Evolutionary conservation across 2,329 filamentous ascomycete species (phyloP), one percentile per base, ranked within the genome.

Genomic region (Clonostachys byssicola): DNA sequence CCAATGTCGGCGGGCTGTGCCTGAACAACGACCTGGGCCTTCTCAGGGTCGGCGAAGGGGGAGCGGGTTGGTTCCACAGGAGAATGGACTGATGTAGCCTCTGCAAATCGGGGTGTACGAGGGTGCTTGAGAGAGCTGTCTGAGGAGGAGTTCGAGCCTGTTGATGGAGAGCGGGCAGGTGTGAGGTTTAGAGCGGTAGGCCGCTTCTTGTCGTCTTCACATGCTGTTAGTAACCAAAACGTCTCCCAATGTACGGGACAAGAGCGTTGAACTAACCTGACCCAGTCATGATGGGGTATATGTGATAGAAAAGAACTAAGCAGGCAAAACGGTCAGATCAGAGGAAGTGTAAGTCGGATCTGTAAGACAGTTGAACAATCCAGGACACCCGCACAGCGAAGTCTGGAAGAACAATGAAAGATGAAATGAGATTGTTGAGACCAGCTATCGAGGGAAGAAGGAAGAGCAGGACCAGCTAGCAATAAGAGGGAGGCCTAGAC

Each of bases 1-100:
- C 92, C 92, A 54, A 96, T 81, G 70, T 96, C 91, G 49, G 85
- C 88, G 34, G 92, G 88, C 62, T 90, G 86, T 46, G 84, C 72
- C 63, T 87, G 80, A 46, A 79, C 73, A 36, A 55, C 47, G 36
- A 54, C 47, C 63, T 80, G 73, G 40, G 76, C 75, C 52, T 70
- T 73, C 40, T 80, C 77, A 43, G 77, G 75, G 52, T 84, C 78
- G 56, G 75, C 73, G 57, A 88, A 87, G 9, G 82, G 81, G 34
- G 76, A 74, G 49, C 64, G 64, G 43, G 70, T 51, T 47, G 57
- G 71, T 51, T 91, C 86, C 59, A 90, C 73, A 40, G 88, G 88
- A 42, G 88, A 92, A 71, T 91, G 75, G 45, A 92, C 83, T 30
- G 86, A 80, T 33, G 88, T 92, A 41, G 87, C 88, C 73, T 92